Conservation (phyloP, 139 green algal genomes). For the Closterium sp. region DNA sequence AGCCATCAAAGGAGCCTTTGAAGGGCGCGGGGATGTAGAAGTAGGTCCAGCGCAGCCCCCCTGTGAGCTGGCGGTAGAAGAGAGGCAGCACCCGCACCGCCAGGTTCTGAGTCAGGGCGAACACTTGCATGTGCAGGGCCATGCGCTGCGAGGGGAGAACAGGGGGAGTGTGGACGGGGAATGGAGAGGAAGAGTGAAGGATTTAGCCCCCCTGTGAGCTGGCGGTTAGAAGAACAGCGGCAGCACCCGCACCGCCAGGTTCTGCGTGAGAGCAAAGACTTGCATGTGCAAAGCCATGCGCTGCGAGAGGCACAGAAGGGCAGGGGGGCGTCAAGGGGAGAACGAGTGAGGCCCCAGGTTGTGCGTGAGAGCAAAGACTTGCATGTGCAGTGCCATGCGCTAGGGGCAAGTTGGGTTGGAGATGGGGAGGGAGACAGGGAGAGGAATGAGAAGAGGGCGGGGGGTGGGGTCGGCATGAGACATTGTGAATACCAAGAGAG, state of each 20-base stretch:
- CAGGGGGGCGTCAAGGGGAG: background rate
- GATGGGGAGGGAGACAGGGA: background rate
- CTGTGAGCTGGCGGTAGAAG: conserved; percentile 21
- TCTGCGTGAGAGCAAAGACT: conserved; percentile 1
- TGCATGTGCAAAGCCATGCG: background rate
- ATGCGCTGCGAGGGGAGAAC: conserved; percentile 10
- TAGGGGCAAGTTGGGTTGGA: too few species aligned
- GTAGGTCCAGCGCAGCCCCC: conserved; percentile 14
- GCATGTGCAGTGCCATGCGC: too few species aligned
- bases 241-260: conserved; percentile 16
- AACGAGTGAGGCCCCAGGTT: too few species aligned
- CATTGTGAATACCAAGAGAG: conserved; percentile 7
- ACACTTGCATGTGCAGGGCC: conserved; percentile 24
- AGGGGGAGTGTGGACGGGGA: background rate
- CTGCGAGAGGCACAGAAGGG: background rate
- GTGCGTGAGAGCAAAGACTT: background rate
- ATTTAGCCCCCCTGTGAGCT: too few species aligned
- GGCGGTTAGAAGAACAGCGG: background rate
- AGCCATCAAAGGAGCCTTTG: background rate
- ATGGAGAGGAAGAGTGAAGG: background rate
- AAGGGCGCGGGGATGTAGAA: conserved; percentile 14
- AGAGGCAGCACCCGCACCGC: conserved; percentile 4
- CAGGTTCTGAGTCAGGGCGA: conserved; percentile 23
- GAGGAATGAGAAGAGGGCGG: background rate
- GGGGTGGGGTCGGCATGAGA: conserved; percentile 4